A percentile compares a stretch with the other conserved stretches of the same genome.
phyloP scores from a whole-genome alignment of 2,329 filamentous ascomycete species.

The Fusarium albosuccineum region DNA sequence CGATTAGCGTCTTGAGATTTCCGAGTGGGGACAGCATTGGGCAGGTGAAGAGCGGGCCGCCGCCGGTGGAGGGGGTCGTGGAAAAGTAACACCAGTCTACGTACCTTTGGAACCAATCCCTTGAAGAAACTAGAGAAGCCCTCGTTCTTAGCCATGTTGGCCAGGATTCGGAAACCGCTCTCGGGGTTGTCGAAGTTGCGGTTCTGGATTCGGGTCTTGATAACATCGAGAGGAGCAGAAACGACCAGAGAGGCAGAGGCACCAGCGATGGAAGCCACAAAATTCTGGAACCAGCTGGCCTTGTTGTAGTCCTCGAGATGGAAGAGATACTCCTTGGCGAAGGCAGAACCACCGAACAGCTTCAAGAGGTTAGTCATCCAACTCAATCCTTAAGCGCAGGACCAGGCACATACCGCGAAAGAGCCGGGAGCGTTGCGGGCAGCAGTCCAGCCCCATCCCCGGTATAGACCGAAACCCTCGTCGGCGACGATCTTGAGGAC shows the following conservation, averaged over 20 bases:
- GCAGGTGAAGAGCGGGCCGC: conserved; percentile 12
- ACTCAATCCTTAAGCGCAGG: background rate
- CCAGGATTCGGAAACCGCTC: conserved; percentile 89
- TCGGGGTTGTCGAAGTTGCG: conserved; percentile 98
- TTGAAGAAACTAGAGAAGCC: conserved; percentile 94
- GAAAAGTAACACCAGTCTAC: conserved; percentile 33
- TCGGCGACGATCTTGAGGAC: conserved; percentile 90
- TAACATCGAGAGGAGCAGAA: conserved; percentile 95
- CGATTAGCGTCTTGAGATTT: conserved; percentile 31
- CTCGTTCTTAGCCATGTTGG: conserved; percentile 94
- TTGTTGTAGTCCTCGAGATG: conserved; percentile 93
- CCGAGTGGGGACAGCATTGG: conserved; percentile 24
- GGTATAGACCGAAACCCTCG: conserved; percentile 95
- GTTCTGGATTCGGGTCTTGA: conserved; percentile 99
- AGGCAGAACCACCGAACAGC: conserved; percentile 97
- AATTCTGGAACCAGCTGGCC: conserved; percentile 95
- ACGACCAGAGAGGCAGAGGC: conserved; percentile 95
- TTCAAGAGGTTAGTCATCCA: conserved; percentile 54
- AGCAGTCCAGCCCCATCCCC: conserved; percentile 97
- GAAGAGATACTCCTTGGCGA: conserved; percentile 97
- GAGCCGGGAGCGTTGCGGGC: conserved; percentile 97
- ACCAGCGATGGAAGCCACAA: conserved; percentile 94
- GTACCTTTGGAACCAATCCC: conserved; percentile 89
- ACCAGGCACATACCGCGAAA: conserved; percentile 79
- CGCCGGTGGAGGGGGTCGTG: background rate